Percentiles rank a stretch among this genome's conserved stretches.
Conservation (phyloP, 176 grass and related monocot genomes). For the Tillandsia fasciculata region DNA sequence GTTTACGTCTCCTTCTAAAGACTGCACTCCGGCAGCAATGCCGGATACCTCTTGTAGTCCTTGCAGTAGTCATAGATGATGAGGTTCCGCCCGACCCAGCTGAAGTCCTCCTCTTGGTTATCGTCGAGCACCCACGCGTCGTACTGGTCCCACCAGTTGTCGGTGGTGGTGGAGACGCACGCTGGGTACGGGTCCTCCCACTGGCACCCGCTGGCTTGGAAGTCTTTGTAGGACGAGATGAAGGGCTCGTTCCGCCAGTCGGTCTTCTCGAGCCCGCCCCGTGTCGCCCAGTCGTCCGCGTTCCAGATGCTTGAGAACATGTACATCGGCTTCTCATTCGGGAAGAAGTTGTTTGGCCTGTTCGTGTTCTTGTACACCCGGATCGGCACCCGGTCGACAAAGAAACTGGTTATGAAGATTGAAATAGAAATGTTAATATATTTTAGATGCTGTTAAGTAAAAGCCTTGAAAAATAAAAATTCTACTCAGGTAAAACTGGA, state of each 20-base stretch:
- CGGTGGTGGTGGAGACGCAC: constrained; percentile 40
- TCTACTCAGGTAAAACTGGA: no score
- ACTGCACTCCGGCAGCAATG: constrained; percentile 50
- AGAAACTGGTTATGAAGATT: constrained; percentile 43
- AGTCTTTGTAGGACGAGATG: constrained; percentile 88
- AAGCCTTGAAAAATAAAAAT: no score
- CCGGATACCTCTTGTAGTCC: constrained; percentile 53
- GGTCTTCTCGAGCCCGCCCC: constrained; percentile 88
- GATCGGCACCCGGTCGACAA: constrained; percentile 81
- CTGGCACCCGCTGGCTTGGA: constrained; percentile 63
- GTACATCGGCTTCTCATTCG: constrained; percentile 78
- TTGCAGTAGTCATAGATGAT: constrained; percentile 93
- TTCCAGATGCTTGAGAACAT: constrained; percentile 99
- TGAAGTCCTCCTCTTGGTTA: constrained; percentile 45
- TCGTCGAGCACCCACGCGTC: constrained; percentile 62
- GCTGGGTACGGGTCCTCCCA: constrained; percentile 32
- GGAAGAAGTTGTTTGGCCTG: constrained; percentile 69
- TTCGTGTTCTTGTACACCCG: constrained; percentile 66
- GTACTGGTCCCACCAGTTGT: constrained; percentile 87
- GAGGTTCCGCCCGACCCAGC: constrained; percentile 65
- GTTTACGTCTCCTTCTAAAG: constrained; percentile 18
- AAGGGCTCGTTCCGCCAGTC: constrained; percentile 78
- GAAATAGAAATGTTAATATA: background rate
- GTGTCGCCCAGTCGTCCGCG: constrained; percentile 93
- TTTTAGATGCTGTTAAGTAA: background rate